Evolutionary conservation across 2,329 filamentous ascomycete species (phyloP).

Genomic region (Colletotrichum sp.): DNA sequence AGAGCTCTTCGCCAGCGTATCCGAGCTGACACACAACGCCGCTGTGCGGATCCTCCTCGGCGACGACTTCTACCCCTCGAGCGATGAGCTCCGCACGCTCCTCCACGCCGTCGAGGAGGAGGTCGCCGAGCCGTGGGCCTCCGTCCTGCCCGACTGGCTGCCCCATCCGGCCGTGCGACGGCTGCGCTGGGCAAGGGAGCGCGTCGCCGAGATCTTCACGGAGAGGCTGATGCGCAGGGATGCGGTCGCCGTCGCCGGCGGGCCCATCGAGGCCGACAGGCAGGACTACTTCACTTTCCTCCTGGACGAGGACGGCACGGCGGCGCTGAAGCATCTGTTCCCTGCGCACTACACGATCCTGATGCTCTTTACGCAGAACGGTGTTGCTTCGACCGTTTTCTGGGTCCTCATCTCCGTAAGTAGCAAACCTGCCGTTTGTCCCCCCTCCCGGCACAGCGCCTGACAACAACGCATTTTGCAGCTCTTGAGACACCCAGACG

Average conservation of each 20-base stretch:
- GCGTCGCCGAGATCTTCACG: slow-evolving; percentile 21
- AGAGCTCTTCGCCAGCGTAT: slow-evolving; percentile 16
- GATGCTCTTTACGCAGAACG: slow-evolving; percentile 23
- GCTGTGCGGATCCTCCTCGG: slow-evolving; percentile 21
- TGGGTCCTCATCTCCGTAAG: slow-evolving; percentile 24
- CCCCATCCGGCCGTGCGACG: slow-evolving; percentile 18
- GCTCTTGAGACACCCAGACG: slow-evolving; percentile 21
- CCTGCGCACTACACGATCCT: slow-evolving; percentile 20
- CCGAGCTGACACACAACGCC: slow-evolving; percentile 19
- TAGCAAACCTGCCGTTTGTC: background rate
- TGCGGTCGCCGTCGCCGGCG: background rate
- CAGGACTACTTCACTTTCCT: slow-evolving; percentile 25
- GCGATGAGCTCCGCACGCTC: slow-evolving; percentile 17
- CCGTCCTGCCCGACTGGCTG: slow-evolving; percentile 20
- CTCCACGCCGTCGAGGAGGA: slow-evolving; percentile 18
- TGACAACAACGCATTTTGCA: background rate
- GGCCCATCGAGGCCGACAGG: background rate
- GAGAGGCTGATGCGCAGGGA: slow-evolving; percentile 20
- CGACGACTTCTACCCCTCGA: slow-evolving; percentile 22
- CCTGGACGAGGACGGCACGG: slow-evolving; percentile 18
- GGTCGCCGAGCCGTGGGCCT: background rate
- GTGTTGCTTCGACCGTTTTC: slow-evolving; percentile 12
- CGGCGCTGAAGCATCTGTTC: slow-evolving; percentile 10
- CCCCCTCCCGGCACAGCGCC: background rate
- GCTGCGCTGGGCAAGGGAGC: slow-evolving; percentile 12